Base-by-base conservation (phyloP, 2,329 filamentous ascomycete genomes). In the Phoma sp. region DNA sequence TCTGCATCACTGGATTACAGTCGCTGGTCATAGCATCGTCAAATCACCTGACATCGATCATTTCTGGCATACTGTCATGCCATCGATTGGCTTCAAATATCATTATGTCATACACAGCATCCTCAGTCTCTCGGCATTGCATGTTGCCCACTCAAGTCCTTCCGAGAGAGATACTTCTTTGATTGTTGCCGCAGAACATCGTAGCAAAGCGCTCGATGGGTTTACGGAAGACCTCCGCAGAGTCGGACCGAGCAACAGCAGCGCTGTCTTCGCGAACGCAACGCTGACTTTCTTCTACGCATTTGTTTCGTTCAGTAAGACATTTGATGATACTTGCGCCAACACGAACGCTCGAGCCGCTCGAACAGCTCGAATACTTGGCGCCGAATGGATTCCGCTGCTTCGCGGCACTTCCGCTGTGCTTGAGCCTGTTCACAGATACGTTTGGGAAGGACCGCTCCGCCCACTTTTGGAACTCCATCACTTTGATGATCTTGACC, bases 1-100 rank as follows among this genome's bases (percentile, higher is more conserved):
- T 9, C 29, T 66, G 17, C 61, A 64, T 46, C 61, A 66, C 47
- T 66, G 63, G 63, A 47, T 39, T 7, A 26, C 62, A 9, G 56
- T 56, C 5, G 61, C 60, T 1, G 57, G 62, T 29, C 30, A 21
- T 9, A 58, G 40, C 21, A 56, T 65, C n/a, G 25, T 59, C 15
- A 30, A 49, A 4, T 28, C 56, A 3, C 50, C 46, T 9, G 17
- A 45, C 0, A 5, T 56, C 2, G 38, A 55, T 38, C 37, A 59
- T 15, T 21, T 57, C 25, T 64, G 61, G 63, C 63, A 58, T 21
- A 51, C 42, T 9, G 40, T 56, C 3, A 53, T 59, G 9, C 52
- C 57, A 11, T n/a, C 53, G n/a, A 23, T 66, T 15, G 63, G 39
- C 7, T 63, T 59, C 29, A 48, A 50, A 14, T 32, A 63, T 15